Percentiles rank a stretch among this genome's conserved stretches.
Evolutionary conservation across 495 filamentous ascomycete species (phyloP).

Genomic region (Sabuloglossum arenarium): DNA sequence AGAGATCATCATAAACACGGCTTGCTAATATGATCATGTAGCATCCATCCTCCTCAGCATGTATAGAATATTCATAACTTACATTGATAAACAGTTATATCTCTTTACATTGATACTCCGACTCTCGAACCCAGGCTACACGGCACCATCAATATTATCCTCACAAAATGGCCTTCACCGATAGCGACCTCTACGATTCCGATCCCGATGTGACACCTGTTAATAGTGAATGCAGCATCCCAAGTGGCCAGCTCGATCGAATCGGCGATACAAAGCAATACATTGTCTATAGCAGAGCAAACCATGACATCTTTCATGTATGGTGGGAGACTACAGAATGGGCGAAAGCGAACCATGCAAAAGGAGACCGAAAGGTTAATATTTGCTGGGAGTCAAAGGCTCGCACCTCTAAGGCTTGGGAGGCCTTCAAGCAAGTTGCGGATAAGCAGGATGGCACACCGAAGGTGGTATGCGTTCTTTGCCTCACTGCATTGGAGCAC

Average conservation of each 20-base stretch:
- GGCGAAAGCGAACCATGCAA: not conserved
- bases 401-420: not conserved
- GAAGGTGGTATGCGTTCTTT: not conserved
- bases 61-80: no score
- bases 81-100: no score
- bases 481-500: not conserved
- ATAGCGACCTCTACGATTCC: not conserved
- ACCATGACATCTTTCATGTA: not conserved
- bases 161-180: not conserved
- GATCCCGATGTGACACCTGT: not conserved
- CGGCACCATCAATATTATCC: no score
- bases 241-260: not conserved
- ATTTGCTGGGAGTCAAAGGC: not conserved
- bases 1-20: not conserved
- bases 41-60: no score
- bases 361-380: not conserved
- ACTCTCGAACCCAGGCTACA: no score
- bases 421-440: not conserved
- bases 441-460: not conserved
- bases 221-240: not conserved
- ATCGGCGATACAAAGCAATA: not conserved
- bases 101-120: no score
- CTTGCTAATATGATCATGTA: no score
- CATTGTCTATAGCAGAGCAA: not conserved
- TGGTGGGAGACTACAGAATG: not conserved